A percentile compares a stretch with the other conserved stretches of the same genome.
These are phyloP conservation scores for Hanseniaspora opuntiae DNA, from an alignment of 805 yeast species.

Conservation along the genomic window DNA sequence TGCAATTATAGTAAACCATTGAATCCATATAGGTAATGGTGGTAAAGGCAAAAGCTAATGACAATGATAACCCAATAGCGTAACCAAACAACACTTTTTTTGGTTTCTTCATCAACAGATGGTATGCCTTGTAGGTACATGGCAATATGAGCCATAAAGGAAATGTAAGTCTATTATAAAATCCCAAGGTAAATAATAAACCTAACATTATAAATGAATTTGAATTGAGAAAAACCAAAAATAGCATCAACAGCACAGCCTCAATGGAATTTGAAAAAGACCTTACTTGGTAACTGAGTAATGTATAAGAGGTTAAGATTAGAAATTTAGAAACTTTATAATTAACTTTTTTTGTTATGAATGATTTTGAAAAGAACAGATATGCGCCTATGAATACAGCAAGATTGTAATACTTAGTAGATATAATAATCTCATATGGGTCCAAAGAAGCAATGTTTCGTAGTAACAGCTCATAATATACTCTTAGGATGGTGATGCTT, in stretches of 20 bases:
- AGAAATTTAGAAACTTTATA: constrained; percentile 25
- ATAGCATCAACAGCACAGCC: constrained; percentile 33
- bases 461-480: not conserved
- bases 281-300: constrained; percentile 71
- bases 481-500: not conserved
- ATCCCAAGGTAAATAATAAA: constrained; percentile 44
- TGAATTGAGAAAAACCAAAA: constrained; percentile 30
- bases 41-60: constrained; percentile 28
- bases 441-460: constrained; percentile 1
- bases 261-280: constrained; percentile 84
- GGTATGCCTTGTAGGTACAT: constrained; percentile 26
- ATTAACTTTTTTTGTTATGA: constrained; percentile 12
- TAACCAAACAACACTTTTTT: constrained; percentile 20
- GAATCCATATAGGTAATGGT: constrained; percentile 46
- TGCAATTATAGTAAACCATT: constrained; percentile 21
- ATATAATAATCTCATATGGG: not conserved
- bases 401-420: constrained; percentile 16
- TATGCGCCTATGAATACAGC: not conserved
- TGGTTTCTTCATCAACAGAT: constrained; percentile 25
- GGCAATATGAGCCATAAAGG: constrained; percentile 64
- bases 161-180: constrained; percentile 77
- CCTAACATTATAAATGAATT: constrained; percentile 30
- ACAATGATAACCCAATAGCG: constrained; percentile 12
- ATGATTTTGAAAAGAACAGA: not conserved
- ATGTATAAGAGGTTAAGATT: constrained; percentile 48